Conservation (phyloP, 306 rosid species). For the Calophaca sinica region DNA sequence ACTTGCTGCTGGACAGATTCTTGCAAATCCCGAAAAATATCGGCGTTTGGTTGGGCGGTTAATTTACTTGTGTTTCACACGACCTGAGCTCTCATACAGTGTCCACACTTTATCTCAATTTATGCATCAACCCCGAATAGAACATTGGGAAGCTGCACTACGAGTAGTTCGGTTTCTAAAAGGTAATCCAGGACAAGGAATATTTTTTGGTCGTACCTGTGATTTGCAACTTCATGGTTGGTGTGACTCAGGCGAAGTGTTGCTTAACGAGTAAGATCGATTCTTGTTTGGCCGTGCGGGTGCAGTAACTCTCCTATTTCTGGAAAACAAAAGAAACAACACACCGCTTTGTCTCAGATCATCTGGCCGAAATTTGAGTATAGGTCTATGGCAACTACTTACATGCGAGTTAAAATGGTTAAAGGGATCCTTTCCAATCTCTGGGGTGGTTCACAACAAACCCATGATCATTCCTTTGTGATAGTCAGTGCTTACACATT, state of each 20-base stretch:
- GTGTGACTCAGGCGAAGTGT: background rate
- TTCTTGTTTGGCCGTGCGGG: too few relatives aligned
- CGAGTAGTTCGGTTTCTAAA: background rate
- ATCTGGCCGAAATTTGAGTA: too few relatives aligned
- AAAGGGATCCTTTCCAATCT: too few relatives aligned
- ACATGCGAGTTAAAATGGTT: too few relatives aligned
- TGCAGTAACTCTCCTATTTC: too few relatives aligned
- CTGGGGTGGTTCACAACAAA: background rate
- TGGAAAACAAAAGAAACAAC: too few relatives aligned
- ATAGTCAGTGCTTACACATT: too few relatives aligned
- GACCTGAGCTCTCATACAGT: too few relatives aligned
- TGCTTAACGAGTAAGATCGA: background rate
- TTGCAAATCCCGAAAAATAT: background rate
- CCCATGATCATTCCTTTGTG: background rate
- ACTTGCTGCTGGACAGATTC: background rate
- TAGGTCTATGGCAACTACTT: too few relatives aligned
- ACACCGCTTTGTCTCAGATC: too few relatives aligned
- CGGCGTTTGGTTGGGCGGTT: background rate
- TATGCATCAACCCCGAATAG: background rate
- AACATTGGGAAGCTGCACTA: constrained; percentile 1
- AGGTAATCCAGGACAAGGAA: background rate
- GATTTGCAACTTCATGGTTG: background rate
- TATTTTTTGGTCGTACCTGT: background rate
- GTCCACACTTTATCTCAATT: background rate
- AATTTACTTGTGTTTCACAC: background rate